phyloP scores from a whole-genome alignment of 371 early-diverging fungal species.

The Haplosporangium sp. region DNA sequence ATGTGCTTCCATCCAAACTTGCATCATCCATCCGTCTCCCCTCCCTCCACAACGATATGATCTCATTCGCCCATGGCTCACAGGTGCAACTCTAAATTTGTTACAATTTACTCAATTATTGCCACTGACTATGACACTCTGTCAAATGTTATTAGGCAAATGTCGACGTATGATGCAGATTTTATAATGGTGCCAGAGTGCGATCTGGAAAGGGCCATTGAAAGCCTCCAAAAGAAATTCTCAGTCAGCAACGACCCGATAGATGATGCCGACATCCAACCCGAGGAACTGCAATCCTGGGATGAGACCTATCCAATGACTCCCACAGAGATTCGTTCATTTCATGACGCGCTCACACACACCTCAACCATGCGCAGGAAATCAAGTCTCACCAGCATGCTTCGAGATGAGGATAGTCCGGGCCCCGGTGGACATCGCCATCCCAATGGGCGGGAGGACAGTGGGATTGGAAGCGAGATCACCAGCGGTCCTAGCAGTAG shows the following conservation, averaged over 20 bases:
- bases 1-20: too few species aligned
- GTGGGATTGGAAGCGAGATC: slow-evolving; percentile 42
- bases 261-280: slow-evolving; percentile 26
- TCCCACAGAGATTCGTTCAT: slow-evolving; percentile 20
- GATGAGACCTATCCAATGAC: slow-evolving; percentile 28
- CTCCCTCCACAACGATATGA: too few species aligned
- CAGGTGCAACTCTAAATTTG: too few species aligned
- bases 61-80: too few species aligned
- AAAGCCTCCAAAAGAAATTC: slow-evolving; percentile 20
- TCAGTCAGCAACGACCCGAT: slow-evolving; percentile 39
- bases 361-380: slow-evolving; percentile 4
- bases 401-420: background rate
- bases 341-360: slow-evolving; percentile 33
- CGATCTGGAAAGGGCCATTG: slow-evolving; percentile 25
- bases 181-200: slow-evolving; percentile 37
- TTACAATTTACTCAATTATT: too few species aligned
- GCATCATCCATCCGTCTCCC: too few species aligned
- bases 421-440: background rate
- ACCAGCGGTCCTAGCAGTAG: slow-evolving; percentile 39
- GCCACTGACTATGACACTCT: too few species aligned
- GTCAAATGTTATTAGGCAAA: slow-evolving; percentile 16
- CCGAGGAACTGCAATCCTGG: slow-evolving; percentile 27
- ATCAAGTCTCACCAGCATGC: slow-evolving; percentile 5
- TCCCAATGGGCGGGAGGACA: slow-evolving; percentile 19
- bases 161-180: slow-evolving; percentile 44